Evolutionary conservation across 495 filamentous ascomycete genomes (phyloP), one percentile per base, ranked within the genome.

Genomic region (Cercophora sp.): DNA sequence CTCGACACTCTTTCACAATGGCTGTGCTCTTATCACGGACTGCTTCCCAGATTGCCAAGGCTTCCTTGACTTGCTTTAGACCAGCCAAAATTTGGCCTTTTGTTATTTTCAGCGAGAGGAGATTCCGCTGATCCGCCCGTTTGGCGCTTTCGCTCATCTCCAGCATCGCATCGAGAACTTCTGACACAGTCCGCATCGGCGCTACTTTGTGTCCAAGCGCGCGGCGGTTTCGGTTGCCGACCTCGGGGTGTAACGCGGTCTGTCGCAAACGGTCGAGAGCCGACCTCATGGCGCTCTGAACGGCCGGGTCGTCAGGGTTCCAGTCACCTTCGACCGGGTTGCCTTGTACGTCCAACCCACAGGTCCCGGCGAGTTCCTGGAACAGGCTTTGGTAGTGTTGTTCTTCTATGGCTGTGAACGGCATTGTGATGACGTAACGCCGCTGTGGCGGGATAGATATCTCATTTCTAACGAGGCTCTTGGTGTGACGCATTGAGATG

Each of bases 121-220:
- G 68, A 8, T 66, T 62, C 19, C 91, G 79, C 58, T 95, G 84
- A 45, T 93, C 84, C 0, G 78, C 65, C 22, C 82, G 76, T 16
- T 87, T 78, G 2, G 68, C 57, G 16, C 71, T 68, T 23, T 90
- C 84, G 11, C 84, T 87, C 50, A 89, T 79, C 20, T 96, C 91
- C 51, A 96, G 84, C 92, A 97, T 96, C 3, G 84, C 83, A 34
- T 88, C 83, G 19, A 97, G 70, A 1, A 96, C 89, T 60, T 97
- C 86, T 13, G 79, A 77, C 5, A 96, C 85, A 6, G 90, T 92
- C n/a, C 85, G 74, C 43, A 93, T 67, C 6, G 85, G 84, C 0
- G 81, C 86, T 48, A 76, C 75, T 24, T 71, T 79, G 18, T 74
- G 69, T 3, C 88, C 87, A 5, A 95, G 70, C 0, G 81, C 81